Percentiles rank a stretch among this genome's conserved stretches.
phyloP scores from a whole-genome alignment of 495 filamentous ascomycete species.

The Hyaloscypha variabilis region DNA sequence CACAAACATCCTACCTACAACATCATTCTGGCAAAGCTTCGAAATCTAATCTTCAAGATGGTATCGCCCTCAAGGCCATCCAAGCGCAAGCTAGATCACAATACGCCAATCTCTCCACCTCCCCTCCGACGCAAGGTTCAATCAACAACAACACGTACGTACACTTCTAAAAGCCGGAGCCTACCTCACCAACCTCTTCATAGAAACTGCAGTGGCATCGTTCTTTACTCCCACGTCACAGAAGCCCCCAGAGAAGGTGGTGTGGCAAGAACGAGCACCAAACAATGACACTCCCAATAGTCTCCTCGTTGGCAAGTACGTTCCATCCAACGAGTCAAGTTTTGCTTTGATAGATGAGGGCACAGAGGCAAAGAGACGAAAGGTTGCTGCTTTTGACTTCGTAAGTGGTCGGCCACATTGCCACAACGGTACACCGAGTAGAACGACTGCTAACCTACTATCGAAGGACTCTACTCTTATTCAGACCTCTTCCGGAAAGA shows the following conservation, averaged over 20 bases:
- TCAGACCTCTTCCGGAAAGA: conserved; percentile 75
- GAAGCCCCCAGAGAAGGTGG: conserved; percentile 77
- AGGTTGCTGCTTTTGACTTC: conserved; percentile 90
- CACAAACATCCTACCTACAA: not conserved
- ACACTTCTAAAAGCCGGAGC: not conserved
- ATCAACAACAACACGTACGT: conserved; percentile 73
- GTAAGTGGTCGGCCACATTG: conserved; percentile 48
- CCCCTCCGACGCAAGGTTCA: conserved; percentile 63
- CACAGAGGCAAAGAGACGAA: conserved; percentile 39
- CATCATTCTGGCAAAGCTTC: conserved; percentile 6
- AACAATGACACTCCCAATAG: conserved; percentile 48
- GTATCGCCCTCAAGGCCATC: conserved; percentile 14
- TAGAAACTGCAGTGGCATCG: conserved; percentile 68
- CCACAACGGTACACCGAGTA: not conserved
- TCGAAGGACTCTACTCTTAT: conserved; percentile 86
- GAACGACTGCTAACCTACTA: conserved; percentile 1
- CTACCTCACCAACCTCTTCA: not conserved
- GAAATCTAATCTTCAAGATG: conserved; percentile 20
- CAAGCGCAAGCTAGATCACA: conserved; percentile 35
- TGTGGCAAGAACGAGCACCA: conserved; percentile 68
- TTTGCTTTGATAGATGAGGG: conserved; percentile 34
- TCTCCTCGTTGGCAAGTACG: conserved; percentile 76
- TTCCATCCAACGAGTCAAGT: conserved; percentile 29
- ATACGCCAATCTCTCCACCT: conserved; percentile 58
- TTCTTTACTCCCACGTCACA: conserved; percentile 92